Evolutionary conservation across 2,329 filamentous ascomycete species (phyloP).

Genomic region (Talaromyces verruculosus): DNA sequence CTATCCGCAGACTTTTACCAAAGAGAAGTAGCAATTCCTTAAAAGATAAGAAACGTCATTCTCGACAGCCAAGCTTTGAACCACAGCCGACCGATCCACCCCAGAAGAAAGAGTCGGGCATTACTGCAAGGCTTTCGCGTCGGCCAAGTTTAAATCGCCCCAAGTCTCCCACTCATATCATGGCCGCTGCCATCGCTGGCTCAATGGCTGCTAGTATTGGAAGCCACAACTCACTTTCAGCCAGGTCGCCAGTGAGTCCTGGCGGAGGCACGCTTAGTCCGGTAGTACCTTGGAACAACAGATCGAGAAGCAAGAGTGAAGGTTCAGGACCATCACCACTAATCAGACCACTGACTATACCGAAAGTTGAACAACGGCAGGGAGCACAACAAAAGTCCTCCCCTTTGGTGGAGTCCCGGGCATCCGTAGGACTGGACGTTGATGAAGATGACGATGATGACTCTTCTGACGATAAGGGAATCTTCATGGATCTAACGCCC

Average conservation of each 20-base stretch:
- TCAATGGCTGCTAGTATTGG: slow-evolving; percentile 47
- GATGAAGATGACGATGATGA: slow-evolving; percentile 62
- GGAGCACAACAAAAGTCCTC: slow-evolving; percentile 2
- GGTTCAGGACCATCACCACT: slow-evolving; percentile 46
- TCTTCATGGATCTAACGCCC: slow-evolving; percentile 62
- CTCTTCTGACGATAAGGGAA: slow-evolving; percentile 57
- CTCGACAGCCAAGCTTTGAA: slow-evolving; percentile 33
- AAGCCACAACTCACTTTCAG: slow-evolving; percentile 58
- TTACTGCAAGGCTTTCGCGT: slow-evolving; percentile 35
- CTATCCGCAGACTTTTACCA: slow-evolving; percentile 44
- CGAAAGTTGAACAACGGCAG: not conserved
- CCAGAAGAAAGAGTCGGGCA: slow-evolving; percentile 32
- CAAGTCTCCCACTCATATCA: slow-evolving; percentile 44
- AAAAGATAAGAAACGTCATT: slow-evolving; percentile 45
- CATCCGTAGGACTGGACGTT: slow-evolving; percentile 20
- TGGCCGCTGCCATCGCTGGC: slow-evolving; percentile 45
- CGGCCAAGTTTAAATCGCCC: slow-evolving; percentile 41
- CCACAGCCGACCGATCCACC: slow-evolving; percentile 25
- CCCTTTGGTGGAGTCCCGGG: not conserved
- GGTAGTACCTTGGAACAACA: slow-evolving; percentile 45
- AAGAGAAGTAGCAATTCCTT: slow-evolving; percentile 47
- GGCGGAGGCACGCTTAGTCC: slow-evolving; percentile 46
- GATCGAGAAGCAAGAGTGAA: slow-evolving; percentile 60
- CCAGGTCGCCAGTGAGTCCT: slow-evolving; percentile 40
- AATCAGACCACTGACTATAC: slow-evolving; percentile 31